These are phyloP conservation scores for Protomyces inundatus DNA, from an alignment of 1,139 yeast genomes.

Conservation along the genomic window DNA sequence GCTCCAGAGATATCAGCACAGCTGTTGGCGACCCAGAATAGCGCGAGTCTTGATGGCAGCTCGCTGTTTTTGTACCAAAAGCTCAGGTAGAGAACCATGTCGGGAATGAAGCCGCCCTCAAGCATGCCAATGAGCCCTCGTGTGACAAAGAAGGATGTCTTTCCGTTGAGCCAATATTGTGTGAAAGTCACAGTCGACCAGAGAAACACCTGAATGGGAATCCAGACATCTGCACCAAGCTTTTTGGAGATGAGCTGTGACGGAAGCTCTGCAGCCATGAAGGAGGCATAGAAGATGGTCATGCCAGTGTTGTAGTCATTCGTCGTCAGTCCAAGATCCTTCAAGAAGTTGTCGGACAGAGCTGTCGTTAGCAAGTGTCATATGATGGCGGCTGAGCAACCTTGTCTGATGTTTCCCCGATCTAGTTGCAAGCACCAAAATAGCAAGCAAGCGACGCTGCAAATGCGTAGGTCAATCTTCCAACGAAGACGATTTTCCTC, in stretches of 20 bases:
- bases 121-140: constrained; percentile 9
- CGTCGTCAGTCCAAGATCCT: constrained; percentile 46
- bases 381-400: background rate
- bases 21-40: constrained; percentile 44
- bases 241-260: constrained; percentile 51
- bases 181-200: constrained; percentile 51
- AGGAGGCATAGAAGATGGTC: constrained; percentile 45
- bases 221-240: constrained; percentile 53
- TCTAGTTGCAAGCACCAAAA: constrained; percentile 51
- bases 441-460: constrained; percentile 47
- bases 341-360: constrained; percentile 47
- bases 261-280: constrained; percentile 50
- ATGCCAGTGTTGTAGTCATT: constrained; percentile 50
- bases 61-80: constrained; percentile 9
- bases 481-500: constrained; percentile 46
- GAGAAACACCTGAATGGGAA: constrained; percentile 48
- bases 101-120: constrained; percentile 25
- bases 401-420: constrained; percentile 47
- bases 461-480: constrained; percentile 46
- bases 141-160: constrained; percentile 43
- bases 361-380: constrained; percentile 36
- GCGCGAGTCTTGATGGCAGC: constrained; percentile 45
- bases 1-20: constrained; percentile 38
- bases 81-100: constrained; percentile 62
- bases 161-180: constrained; percentile 44